These are phyloP conservation scores for Euryodendron excelsum DNA, from an alignment of 148 eudicot species.

Conservation along the genomic window DNA sequence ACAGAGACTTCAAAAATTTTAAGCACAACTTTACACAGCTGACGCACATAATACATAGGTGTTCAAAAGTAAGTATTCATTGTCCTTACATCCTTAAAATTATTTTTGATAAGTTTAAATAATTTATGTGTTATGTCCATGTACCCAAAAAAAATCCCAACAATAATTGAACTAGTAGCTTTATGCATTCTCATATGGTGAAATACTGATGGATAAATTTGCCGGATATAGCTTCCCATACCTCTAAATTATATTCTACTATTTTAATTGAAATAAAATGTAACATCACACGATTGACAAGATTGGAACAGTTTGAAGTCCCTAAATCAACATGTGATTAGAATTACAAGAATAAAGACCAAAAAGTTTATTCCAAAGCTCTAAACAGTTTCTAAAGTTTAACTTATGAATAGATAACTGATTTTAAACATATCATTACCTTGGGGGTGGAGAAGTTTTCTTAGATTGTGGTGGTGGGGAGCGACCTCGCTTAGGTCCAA, in stretches of 20 bases:
- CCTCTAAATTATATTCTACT: background rate
- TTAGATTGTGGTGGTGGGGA: slow-evolving; percentile 64
- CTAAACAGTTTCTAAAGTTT: background rate
- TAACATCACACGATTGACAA: background rate
- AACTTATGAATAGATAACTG: background rate
- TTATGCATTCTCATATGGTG: background rate
- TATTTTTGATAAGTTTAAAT: too few species aligned
- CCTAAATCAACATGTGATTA: background rate
- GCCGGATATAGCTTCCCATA: background rate
- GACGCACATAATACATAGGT: too few species aligned
- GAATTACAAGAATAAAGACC: background rate
- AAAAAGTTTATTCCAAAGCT: too few species aligned
- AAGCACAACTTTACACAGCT: too few species aligned
- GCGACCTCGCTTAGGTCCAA: slow-evolving; percentile 53
- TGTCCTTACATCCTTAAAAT: too few species aligned
- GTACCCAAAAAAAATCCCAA: background rate
- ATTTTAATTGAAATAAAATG: background rate
- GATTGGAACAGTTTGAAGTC: background rate
- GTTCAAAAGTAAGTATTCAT: too few species aligned
- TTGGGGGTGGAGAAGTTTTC: slow-evolving; percentile 59
- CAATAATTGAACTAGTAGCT: background rate
- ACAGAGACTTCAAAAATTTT: too few species aligned
- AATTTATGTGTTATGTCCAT: background rate
- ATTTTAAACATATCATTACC: slow-evolving; percentile 36
- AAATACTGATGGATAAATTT: background rate